Base-by-base conservation (phyloP, 148 eudicot genomes). In the Drosera capensis region DNA sequence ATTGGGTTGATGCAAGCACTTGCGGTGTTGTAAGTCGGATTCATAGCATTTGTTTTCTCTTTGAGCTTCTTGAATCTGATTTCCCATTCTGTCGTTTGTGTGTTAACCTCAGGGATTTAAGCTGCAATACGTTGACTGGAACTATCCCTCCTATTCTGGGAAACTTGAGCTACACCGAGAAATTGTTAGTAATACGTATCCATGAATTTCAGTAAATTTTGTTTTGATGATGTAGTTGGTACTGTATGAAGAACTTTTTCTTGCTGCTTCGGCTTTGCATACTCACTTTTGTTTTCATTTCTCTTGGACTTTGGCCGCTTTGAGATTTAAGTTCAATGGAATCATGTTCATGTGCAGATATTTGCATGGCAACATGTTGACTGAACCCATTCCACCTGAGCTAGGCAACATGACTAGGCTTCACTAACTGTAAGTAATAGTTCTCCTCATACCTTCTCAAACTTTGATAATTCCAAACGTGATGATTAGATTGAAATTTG, bases 1-100 rank as follows among this genome's bases (percentile, higher is more conserved):
- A 84, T 90, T 56, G 99, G 99, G 49, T 59, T 90, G 71, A 90
- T 90, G 99, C 99, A 90, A 67, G 99, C 99, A 51, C 93, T 90
- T 57, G 95, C 99, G 13, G 99, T 90, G 40, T 45, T 90, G 99
- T 90, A 72, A 73, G 99, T 73, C 14, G 13, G 11, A 11, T 34
- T 34, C n/a, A 34, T 34, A 3, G n/a, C n/a, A n/a, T n/a, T 1
- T 16, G 14, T 12, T 20, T 2, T 18, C 31, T 3, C 13, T 4
- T 36, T 43, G 8, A 24, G 22, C n/a, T 12, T 20, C 45, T 51
- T n/a, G n/a, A n/a, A n/a, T 30, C 37, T 46, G 18, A 22, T 23
- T 26, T 9, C 2, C 22, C 24, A 29, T n/a, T 14, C 14, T 38
- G 36, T 35, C 20, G 25, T 31, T 19, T 23, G 4, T 34, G 16